phyloP scores from a whole-genome alignment of 1,139 yeast genomes.

The Barnettozyma hawaiiensis region DNA sequence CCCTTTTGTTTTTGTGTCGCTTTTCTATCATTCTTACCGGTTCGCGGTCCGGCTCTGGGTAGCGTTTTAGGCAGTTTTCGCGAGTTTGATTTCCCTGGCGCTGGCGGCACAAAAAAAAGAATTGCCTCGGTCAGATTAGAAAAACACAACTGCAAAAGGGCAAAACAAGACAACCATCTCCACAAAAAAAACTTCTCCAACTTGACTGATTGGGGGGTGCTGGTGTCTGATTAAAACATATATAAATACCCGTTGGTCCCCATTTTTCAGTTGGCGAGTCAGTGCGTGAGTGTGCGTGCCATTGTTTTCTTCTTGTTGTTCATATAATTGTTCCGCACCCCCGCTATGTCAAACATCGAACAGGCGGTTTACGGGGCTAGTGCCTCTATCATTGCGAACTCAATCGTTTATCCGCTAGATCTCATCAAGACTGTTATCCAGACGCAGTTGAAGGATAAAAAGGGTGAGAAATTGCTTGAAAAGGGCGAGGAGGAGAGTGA shows the following conservation, averaged over 20 bases:
- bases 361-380: constrained; percentile 82
- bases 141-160: no score
- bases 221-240: not conserved
- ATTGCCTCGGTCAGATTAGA: constrained; percentile 4
- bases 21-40: no score
- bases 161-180: not conserved
- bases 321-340: no score
- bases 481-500: constrained; percentile 10
- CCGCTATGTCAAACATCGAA: constrained; percentile 53
- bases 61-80: not conserved
- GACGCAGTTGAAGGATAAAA: constrained; percentile 41
- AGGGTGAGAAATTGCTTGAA: constrained; percentile 10
- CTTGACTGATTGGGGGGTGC: not conserved
- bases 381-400: constrained; percentile 77
- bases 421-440: constrained; percentile 69
- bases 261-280: not conserved
- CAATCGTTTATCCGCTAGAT: constrained; percentile 74
- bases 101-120: no score
- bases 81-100: not conserved
- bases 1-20: no score
- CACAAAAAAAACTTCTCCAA: constrained; percentile 5
- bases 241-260: no score
- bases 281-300: no score
- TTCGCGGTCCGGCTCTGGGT: not conserved
- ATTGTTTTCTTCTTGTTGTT: no score